Evolutionary conservation across 371 early-diverging fungal genomes (phyloP), one percentile per base, ranked within the genome.

Genomic region (Mortierella sp.): DNA sequence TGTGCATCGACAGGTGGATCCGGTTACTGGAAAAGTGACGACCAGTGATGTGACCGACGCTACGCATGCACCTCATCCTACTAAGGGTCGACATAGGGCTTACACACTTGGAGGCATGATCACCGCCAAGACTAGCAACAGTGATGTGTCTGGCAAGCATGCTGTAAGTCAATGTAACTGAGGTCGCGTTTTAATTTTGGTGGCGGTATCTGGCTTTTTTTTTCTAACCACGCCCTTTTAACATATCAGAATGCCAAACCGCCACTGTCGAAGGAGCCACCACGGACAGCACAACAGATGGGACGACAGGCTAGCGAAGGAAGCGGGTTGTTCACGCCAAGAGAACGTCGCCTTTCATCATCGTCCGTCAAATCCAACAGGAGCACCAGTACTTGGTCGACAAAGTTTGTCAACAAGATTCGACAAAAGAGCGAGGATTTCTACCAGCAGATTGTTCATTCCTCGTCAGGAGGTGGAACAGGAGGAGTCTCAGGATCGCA

Each of bases 351-450:
- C 1, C 55, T 80, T 5, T 86, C 87, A 0, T 63, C 77, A 0
- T 77, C 87, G 16, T 86, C 87, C 19, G 73, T 71, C 58, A 82
- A 78, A 55, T 80, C 87, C 4, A 70, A 45, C 28, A 86, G 48
- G 73, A 73, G 83, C 58, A 73, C 70, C 5, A 74, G 48, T 45
- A 82, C 63, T 28, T 86, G 87, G 87, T 82, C 87, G 0, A 45
- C 73, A 4, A 86, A 82, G 34, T 76, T 86, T n/a, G 80, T 86
- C 54, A 76, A 72, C 80, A 86, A 86, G 38, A 73, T 82, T n/a
- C 70, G 78, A n/a, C 87, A 84, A 75, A 84, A 84, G 74, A 80
- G 80, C 55, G 82, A 81, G 52, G 79, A 80, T 28, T 76, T 80
- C 19, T 80, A 80, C 47, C 87, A 86, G 26, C 87, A 82, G 50